Conservation (phyloP, 2,329 filamentous ascomycete species). For the Aspergillus proliferans region DNA sequence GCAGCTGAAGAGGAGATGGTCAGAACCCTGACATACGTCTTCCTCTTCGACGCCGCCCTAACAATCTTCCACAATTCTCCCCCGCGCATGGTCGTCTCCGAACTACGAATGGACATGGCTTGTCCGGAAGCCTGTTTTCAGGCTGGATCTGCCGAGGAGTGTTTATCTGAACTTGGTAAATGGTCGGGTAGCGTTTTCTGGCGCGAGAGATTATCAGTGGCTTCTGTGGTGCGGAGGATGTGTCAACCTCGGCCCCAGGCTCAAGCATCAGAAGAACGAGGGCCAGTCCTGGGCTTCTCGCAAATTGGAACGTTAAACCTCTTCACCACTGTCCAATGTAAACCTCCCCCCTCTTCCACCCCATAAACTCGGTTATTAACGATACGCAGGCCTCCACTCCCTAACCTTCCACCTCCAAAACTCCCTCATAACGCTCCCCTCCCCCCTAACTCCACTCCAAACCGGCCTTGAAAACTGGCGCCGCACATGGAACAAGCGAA, state of each 20-base stretch:
- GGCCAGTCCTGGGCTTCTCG: neutral
- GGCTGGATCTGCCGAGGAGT: constrained; percentile 20
- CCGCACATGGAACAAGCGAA: constrained; percentile 17
- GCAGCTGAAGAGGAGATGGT: constrained; percentile 31
- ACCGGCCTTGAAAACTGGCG: constrained; percentile 22
- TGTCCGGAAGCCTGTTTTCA: constrained; percentile 34
- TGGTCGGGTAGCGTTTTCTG: neutral
- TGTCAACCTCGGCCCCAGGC: neutral
- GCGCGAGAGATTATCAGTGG: neutral
- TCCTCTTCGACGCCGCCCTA: constrained; percentile 35
- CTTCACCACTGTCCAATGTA: neutral
- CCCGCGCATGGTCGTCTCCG: constrained; percentile 34
- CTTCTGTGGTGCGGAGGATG: neutral
- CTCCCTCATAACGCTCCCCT: neutral
- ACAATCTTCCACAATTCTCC: constrained; percentile 39
- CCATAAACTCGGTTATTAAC: neutral
- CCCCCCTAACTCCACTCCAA: constrained; percentile 11
- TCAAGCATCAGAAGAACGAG: too few relatives aligned
- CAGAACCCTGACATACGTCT: constrained; percentile 28
- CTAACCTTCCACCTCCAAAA: neutral
- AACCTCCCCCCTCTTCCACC: neutral
- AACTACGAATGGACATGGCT: constrained; percentile 33
- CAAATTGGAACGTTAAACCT: neutral
- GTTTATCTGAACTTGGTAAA: neutral
- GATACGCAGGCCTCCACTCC: neutral